A percentile compares a stretch with the other conserved stretches of the same genome.
These are phyloP conservation scores for Rhodocollybia butyracea DNA, from an alignment of 768 basidiomycete species.

Conservation along the genomic window DNA sequence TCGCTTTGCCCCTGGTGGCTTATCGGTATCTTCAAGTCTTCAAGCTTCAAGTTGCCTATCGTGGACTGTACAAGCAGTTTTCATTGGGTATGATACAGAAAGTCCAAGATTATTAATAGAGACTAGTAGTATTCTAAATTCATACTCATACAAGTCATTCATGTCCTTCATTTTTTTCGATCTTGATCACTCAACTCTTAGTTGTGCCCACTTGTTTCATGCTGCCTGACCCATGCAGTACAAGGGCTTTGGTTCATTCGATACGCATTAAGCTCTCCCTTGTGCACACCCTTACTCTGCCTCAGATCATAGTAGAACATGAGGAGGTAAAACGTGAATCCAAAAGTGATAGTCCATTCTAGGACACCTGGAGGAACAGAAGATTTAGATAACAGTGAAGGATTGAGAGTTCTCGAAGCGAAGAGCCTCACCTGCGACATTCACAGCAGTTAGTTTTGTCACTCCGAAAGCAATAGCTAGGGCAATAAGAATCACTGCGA, in stretches of 20 bases:
- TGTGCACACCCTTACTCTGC: constrained; percentile 49
- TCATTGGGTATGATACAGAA: no score
- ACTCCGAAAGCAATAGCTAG: constrained; percentile 64
- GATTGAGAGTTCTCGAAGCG: background rate
- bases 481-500: constrained; percentile 54
- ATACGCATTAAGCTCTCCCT: constrained; percentile 35
- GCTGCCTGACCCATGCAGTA: background rate
- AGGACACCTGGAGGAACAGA: constrained; percentile 43
- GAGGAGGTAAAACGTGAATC: constrained; percentile 70
- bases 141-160: no score
- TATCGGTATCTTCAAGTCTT: no score
- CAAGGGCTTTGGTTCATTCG: constrained; percentile 19
- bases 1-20: no score
- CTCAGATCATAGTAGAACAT: constrained; percentile 74
- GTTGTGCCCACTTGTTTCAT: background rate
- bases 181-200: no score
- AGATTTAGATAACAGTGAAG: background rate
- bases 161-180: no score
- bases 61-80: no score
- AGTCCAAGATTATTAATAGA: no score
- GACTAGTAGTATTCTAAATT: no score
- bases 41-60: no score
- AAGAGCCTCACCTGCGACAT: constrained; percentile 46
- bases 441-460: constrained; percentile 36
- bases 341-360: constrained; percentile 73